Conservation (phyloP, 768 basidiomycete species). For the Favolaschia claudopus region DNA sequence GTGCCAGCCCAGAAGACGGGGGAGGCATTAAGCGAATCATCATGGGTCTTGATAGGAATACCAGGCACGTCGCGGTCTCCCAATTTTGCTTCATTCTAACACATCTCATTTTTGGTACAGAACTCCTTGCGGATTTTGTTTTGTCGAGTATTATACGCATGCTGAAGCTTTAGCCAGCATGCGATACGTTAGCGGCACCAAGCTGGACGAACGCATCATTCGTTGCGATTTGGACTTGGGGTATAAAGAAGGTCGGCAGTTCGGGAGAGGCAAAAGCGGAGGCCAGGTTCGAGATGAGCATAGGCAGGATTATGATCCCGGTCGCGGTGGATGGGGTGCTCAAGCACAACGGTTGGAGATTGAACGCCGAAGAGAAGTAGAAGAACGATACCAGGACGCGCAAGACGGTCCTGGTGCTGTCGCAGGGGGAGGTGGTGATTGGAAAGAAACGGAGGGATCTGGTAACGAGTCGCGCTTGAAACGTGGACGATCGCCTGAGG, state of each 20-base stretch:
- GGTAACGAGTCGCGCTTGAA: slow-evolving; percentile 58
- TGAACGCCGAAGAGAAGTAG: slow-evolving; percentile 81
- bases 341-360: slow-evolving; percentile 78
- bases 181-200: slow-evolving; percentile 96
- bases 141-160: slow-evolving; percentile 96
- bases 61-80: slow-evolving; percentile 57
- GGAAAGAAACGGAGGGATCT: slow-evolving; percentile 70
- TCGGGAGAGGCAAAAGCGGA: slow-evolving; percentile 96
- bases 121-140: slow-evolving; percentile 95
- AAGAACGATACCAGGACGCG: slow-evolving; percentile 86
- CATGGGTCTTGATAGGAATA: slow-evolving; percentile 93
- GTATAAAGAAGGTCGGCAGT: slow-evolving; percentile 96
- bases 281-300: slow-evolving; percentile 98
- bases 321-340: slow-evolving; percentile 94
- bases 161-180: slow-evolving; percentile 91
- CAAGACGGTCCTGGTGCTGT: slow-evolving; percentile 83
- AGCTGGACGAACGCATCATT: slow-evolving; percentile 98
- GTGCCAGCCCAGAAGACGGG: slow-evolving; percentile 84
- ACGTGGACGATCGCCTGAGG: slow-evolving; percentile 79
- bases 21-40: slow-evolving; percentile 94
- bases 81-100: neutral
- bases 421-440: slow-evolving; percentile 85
- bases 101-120: slow-evolving; percentile 50
- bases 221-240: slow-evolving; percentile 97
- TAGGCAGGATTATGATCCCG: slow-evolving; percentile 95